phyloP scores from a whole-genome alignment of 78 protist species.

The Salpingoeca rosetta region DNA sequence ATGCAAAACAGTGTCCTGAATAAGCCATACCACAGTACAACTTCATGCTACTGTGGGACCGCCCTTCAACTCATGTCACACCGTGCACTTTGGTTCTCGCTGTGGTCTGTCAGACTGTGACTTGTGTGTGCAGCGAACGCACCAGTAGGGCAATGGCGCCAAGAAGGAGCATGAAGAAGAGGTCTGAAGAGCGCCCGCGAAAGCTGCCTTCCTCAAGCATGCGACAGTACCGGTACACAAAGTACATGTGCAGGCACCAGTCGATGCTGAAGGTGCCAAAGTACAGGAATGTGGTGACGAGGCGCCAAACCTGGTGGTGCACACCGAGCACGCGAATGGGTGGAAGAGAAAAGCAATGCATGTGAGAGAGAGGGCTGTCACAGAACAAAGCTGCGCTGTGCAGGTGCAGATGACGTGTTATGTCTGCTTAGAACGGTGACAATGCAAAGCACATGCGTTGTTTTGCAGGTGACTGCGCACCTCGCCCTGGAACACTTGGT shows the following conservation, averaged over 20 bases:
- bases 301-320: constrained; percentile 16
- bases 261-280: constrained; percentile 32
- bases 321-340: background rate
- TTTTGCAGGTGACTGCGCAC: background rate
- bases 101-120: too few species aligned
- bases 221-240: constrained; percentile 25
- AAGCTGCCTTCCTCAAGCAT: constrained; percentile 43
- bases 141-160: constrained; percentile 14
- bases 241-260: constrained; percentile 54
- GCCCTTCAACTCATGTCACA: too few species aligned
- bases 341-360: background rate
- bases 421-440: background rate
- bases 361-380: background rate
- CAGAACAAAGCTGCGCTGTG: background rate
- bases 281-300: constrained; percentile 43
- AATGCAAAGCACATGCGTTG: background rate
- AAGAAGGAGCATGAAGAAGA: constrained; percentile 26
- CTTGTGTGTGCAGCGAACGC: background rate
- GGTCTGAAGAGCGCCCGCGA: constrained; percentile 37
- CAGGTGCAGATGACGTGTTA: background rate
- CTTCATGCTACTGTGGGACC: too few species aligned
- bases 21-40: too few species aligned
- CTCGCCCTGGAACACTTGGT: too few species aligned
- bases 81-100: too few species aligned
- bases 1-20: too few species aligned